A percentile compares a stretch with the other conserved stretches of the same genome.
These are phyloP conservation scores for Penicillium longicatenatum DNA, from an alignment of 495 filamentous ascomycete genomes.

Conservation along the genomic window DNA sequence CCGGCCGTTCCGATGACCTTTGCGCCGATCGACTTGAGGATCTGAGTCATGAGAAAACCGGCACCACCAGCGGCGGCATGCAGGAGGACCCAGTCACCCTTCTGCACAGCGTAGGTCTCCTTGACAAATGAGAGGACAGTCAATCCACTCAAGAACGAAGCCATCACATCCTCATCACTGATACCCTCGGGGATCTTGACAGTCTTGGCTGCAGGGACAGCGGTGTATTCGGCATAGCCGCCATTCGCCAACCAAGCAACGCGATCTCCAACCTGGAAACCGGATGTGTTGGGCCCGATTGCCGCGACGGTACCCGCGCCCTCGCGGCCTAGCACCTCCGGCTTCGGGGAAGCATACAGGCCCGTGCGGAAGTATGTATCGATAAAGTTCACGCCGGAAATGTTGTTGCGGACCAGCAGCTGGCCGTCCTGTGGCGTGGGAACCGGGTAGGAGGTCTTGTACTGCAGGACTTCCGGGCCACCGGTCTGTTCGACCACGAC, in stretches of 20 bases:
- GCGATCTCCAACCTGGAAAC: conserved; percentile 62
- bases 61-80: conserved; percentile 92
- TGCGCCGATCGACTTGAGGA: conserved; percentile 73
- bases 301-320: conserved; percentile 65
- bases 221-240: conserved; percentile 80
- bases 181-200: conserved; percentile 67
- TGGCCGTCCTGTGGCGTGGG: conserved; percentile 70
- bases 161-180: conserved; percentile 62
- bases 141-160: conserved; percentile 76
- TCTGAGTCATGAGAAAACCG: conserved; percentile 74
- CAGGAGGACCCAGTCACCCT: conserved; percentile 82
- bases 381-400: conserved; percentile 88
- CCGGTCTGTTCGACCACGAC: conserved; percentile 75
- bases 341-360: conserved; percentile 75
- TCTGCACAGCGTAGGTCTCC: conserved; percentile 73
- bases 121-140: conserved; percentile 82
- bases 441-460: conserved; percentile 74
- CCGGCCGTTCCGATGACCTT: conserved; percentile 82
- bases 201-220: conserved; percentile 56
- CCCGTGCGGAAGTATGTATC: conserved; percentile 87
- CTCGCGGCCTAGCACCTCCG: conserved; percentile 84
- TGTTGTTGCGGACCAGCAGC: conserved; percentile 82
- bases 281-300: conserved; percentile 47
- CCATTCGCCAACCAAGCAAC: conserved; percentile 64
- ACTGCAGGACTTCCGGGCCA: conserved; percentile 75